Base-by-base conservation (phyloP, 495 filamentous ascomycete species). In the Neurospora sp. region DNA sequence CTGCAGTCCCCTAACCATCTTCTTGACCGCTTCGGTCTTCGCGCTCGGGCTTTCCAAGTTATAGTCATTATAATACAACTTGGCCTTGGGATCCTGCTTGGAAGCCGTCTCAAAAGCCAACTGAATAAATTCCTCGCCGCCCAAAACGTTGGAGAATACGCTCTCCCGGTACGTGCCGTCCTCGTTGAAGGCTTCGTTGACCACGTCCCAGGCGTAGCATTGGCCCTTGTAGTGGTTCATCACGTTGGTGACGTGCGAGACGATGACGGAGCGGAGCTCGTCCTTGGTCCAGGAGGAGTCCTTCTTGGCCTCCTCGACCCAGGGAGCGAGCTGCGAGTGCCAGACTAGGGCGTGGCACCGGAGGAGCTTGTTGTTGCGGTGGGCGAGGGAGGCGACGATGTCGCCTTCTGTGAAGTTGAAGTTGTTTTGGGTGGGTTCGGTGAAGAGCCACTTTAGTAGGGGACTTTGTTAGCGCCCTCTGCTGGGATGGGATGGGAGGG, bases 31-130 rank as follows among this genome's bases (percentile, higher is more conserved):
- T 23, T 70, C 71, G 39, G 31, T 71, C 70, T 75, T 79, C 62
- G 38, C 7, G 7, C 3, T 0, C 62, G 38, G 37, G 7, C 3
- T 0, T 38, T 91, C 90, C 76, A 90, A 87, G 82, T 89, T 91
- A 82, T 91, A 93, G 74, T 90, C 88, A 75, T 91, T 91, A 83
- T 89, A 89, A 76, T 89, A 91, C 35, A 91, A 85, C 82, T 90
- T 90, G 0, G 87, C 87, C 35, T 80, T 71, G 1, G 87, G 88
- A 73, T 90, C 89, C 1, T 82, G 84, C 2, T 81, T 82, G 5
- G 85, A 83, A 4, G 85, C 83, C 39, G 84, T 83, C 23, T 77
- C 72, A 78, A 91, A 88, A 31, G 89, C 89, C 35, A 90, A 84
- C 9, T 80, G 78, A 62, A 90, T 84, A 75, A 85, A 91, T 49